Evolutionary conservation across 164 flowering plant species (phyloP), one percentile per base, ranked within the genome.

Genomic region (Akebia trifoliata): DNA sequence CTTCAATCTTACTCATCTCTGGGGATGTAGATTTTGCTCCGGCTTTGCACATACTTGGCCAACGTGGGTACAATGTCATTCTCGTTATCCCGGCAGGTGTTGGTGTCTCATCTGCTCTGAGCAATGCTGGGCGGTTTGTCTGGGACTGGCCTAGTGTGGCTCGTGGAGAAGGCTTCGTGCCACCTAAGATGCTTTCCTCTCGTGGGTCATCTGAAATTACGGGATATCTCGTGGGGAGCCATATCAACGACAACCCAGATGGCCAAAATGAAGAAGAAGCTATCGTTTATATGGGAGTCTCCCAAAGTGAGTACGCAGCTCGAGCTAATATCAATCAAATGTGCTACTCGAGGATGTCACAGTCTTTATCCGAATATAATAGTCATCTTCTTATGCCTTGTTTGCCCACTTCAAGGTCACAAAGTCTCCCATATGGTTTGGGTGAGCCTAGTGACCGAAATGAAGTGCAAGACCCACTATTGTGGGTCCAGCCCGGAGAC

Each of bases 101-200:
- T 3, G 83, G 87, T 36, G 94, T 93, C 31, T 84, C 95, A 21
- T 89, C 98, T 36, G 98, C 98, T 35, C 70, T 93, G 34, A 39
- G 80, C 54, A 93, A 81, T 78, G 97, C 97, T 28, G 95, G 98
- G 36, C 77, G 84, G 66, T 93, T 78, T 68, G 82, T 89, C 5
- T 93, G 98, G 98, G 94, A 93, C 63, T 93, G 98, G 98, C 81
- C 85, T 18, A 87, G 90, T 57, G 82, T 93, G 57, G 97, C 84
- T 65, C 93, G 87, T 64, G 95, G 98, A 44, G 94, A 85, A 72
- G 91, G 98, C 22, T 85, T 87, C 73, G 71, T 83, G 24, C 90
- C 88, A 1, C 78, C 80, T 25, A 91, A 63, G 69, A 64, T 63
- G 28, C 43, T 70, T 1, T 39, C 62, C 51, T 70, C 81, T 6